Base-by-base conservation (phyloP, 768 basidiomycete species). In the Macrolepiota dolichaula region DNA sequence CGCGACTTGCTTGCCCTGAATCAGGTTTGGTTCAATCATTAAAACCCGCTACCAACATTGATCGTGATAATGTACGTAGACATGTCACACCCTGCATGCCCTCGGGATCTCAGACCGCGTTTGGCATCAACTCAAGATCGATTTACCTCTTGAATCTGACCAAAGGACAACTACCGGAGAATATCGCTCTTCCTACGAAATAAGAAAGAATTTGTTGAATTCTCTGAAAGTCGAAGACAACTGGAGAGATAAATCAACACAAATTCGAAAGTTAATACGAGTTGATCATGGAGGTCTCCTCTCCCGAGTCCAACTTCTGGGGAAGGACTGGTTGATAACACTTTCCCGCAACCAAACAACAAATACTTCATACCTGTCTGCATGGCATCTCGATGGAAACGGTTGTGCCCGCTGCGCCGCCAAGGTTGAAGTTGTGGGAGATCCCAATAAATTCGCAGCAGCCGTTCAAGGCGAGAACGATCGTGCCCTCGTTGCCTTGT, bases 41-140 rank as follows among this genome's bases (percentile, higher is more conserved):
- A 7, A 3, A 3, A 32, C 29, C 29, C 7, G 3, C 7, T 7
- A 32, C 29, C 7, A 40, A 36, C 15, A 52, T n/a, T 57, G 36
- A 47, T 74, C 11, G 25, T 12, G 47, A 49, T 22, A 10, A 32
- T 3, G 7, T 32, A 32, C n/a, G 72, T 68, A 86, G 83, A 81
- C 81, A 67, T 83, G 83, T 76, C 85, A 83, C 78, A 77, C 70
- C 56, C 70, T 85, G 58, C 78, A 86, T 70, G 74, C 76, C 10
- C 75, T 81, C 36, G 77, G 76, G 12, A 75, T 73, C 46, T 68
- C 68, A 38, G 80, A 86, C 65, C 81, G 82, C 65, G 66, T 84
- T 32, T 86, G 83, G 83, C 85, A 80, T 69, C 74, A 73, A 36
- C 63, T 81, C 59, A 71, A 72, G 24, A 60, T 81, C 22, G 78